These are phyloP conservation scores for Eimeria nieschulzi DNA, from an alignment of 169 alveolate genomes.

Conservation along the genomic window DNA sequence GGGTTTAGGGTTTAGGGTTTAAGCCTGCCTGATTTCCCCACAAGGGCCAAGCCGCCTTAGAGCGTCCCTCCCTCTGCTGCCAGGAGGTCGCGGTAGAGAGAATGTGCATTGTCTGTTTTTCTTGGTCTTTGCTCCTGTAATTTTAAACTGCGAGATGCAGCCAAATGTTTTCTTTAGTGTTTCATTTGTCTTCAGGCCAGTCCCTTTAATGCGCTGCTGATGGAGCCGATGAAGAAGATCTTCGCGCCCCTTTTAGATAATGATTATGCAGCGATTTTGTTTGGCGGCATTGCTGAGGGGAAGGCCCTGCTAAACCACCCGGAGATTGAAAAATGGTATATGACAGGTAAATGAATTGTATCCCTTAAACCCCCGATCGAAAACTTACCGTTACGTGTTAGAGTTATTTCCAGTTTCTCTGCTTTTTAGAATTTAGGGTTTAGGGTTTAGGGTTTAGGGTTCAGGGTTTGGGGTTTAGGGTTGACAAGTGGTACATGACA, in stretches of 20 bases:
- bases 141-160: not conserved
- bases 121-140: not conserved
- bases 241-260: conserved; percentile 46
- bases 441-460: too few species aligned
- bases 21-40: too few species aligned
- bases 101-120: not conserved
- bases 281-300: conserved; percentile 48
- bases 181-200: conserved; percentile 35
- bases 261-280: conserved; percentile 21
- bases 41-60: too few species aligned
- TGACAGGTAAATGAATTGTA: conserved; percentile 48
- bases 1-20: too few species aligned
- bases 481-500: conserved; percentile 63
- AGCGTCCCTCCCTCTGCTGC: not conserved
- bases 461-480: not conserved
- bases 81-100: not conserved
- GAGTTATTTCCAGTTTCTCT: too few species aligned
- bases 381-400: too few species aligned
- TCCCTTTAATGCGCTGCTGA: conserved; percentile 16
- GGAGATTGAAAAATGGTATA: conserved; percentile 39
- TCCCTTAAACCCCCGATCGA: too few species aligned
- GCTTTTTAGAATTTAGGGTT: too few species aligned
- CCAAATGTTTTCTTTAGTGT: not conserved
- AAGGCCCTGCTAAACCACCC: conserved; percentile 40
- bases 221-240: conserved; percentile 16